A percentile compares a stretch with the other conserved stretches of the same genome.
phyloP scores from a whole-genome alignment of 768 basidiomycete genomes.

The Strobilomyces dryophilus region DNA sequence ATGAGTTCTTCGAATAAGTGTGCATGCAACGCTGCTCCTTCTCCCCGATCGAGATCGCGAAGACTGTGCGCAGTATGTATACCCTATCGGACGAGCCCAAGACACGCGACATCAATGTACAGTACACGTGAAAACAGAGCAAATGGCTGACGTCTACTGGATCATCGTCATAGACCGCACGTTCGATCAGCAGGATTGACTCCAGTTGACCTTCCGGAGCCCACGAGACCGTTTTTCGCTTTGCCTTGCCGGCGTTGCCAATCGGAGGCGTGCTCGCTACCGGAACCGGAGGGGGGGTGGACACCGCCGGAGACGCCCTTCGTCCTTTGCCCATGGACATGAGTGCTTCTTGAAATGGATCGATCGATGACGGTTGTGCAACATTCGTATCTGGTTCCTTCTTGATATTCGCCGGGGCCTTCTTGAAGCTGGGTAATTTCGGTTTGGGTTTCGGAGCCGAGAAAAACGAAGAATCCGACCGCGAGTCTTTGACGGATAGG shows the following conservation, averaged over 20 bases:
- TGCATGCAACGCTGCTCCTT: constrained; percentile 80
- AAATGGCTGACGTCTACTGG: constrained; percentile 73
- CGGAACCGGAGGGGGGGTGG: constrained; percentile 50
- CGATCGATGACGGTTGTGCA: constrained; percentile 70
- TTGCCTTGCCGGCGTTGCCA: constrained; percentile 47
- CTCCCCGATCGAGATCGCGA: constrained; percentile 84
- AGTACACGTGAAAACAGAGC: constrained; percentile 39
- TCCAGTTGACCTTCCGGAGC: constrained; percentile 70
- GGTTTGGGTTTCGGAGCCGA: constrained; percentile 82
- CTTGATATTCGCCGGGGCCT: constrained; percentile 52
- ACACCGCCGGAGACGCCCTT: constrained; percentile 57
- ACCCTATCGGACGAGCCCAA: constrained; percentile 52
- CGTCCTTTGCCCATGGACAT: constrained; percentile 66
- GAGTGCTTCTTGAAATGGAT: constrained; percentile 81
- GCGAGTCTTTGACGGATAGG: constrained; percentile 61
- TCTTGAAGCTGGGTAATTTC: constrained; percentile 84
- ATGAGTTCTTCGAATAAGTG: constrained; percentile 81
- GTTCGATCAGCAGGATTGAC: constrained; percentile 75
- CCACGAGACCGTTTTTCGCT: constrained; percentile 79
- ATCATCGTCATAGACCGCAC: constrained; percentile 87
- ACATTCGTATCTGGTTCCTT: constrained; percentile 54
- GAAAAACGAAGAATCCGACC: constrained; percentile 86
- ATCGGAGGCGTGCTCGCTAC: constrained; percentile 31
- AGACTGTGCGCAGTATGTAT: constrained; percentile 64
- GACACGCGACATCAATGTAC: constrained; percentile 49